Percentiles rank a stretch among this genome's conserved stretches.
These are phyloP conservation scores for Suillus americanus DNA, from an alignment of 768 basidiomycete species.

Conservation along the genomic window DNA sequence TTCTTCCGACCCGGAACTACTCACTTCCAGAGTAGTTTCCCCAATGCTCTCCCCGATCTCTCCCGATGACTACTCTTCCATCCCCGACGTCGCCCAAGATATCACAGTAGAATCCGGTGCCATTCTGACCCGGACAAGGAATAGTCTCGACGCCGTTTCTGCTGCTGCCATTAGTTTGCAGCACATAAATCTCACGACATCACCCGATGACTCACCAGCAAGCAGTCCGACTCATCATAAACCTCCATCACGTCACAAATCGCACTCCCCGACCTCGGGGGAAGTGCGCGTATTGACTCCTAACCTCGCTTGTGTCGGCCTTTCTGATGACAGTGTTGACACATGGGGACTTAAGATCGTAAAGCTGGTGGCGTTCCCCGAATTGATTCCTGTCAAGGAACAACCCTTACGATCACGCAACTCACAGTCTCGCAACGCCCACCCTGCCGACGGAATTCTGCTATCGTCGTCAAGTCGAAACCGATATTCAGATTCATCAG, in stretches of 20 bases:
- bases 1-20: slow-evolving; percentile 42
- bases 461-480: slow-evolving; percentile 12
- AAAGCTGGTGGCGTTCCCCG: slow-evolving; percentile 75
- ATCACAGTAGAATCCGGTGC: slow-evolving; percentile 37
- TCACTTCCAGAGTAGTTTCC: slow-evolving; percentile 29
- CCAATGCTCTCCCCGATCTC: slow-evolving; percentile 33
- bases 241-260: slow-evolving; percentile 36
- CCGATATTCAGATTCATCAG: slow-evolving; percentile 22
- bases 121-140: slow-evolving; percentile 49
- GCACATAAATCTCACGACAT: slow-evolving; percentile 3
- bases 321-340: slow-evolving; percentile 66
- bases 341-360: slow-evolving; percentile 77
- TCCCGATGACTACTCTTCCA: slow-evolving; percentile 29
- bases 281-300: slow-evolving; percentile 66
- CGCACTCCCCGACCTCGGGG: slow-evolving; percentile 53
- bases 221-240: slow-evolving; percentile 12
- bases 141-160: slow-evolving; percentile 35
- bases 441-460: background rate
- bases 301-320: slow-evolving; percentile 74
- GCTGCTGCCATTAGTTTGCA: slow-evolving; percentile 11
- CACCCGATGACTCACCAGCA: slow-evolving; percentile 6
- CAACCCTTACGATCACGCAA: slow-evolving; percentile 3
- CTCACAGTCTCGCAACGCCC: background rate
- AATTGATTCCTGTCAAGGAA: slow-evolving; percentile 50
- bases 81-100: slow-evolving; percentile 29